phyloP scores from a whole-genome alignment of 169 alveolate species.

The Fabrea salina region DNA sequence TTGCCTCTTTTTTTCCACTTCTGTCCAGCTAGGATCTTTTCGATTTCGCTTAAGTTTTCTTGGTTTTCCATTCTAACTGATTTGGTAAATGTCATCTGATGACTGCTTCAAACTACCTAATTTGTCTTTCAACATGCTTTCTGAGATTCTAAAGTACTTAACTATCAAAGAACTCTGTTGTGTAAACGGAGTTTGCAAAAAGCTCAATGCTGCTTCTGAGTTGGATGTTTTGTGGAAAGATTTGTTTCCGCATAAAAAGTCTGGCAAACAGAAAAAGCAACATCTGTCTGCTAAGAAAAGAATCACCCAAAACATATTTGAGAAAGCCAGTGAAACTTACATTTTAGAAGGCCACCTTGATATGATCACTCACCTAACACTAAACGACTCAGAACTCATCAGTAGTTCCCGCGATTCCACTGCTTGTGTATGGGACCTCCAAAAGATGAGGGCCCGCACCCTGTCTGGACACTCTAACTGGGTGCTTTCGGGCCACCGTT shows the following conservation, averaged over 20 bases:
- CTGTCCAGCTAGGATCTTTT: too few relatives aligned
- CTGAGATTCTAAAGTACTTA: background rate
- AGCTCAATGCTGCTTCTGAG: background rate
- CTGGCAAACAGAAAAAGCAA: background rate
- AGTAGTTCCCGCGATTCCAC: constrained; percentile 45
- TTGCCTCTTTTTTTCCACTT: too few relatives aligned
- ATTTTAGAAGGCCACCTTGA: constrained; percentile 48
- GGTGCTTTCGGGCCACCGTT: constrained; percentile 23
- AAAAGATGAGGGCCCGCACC: constrained; percentile 27
- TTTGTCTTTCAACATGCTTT: background rate
- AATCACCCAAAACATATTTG: background rate
- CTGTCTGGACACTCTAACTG: constrained; percentile 37
- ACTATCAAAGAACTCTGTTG: background rate
- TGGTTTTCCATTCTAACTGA: too few relatives aligned
- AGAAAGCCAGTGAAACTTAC: constrained; percentile 16
- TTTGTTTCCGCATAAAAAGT: too few relatives aligned
- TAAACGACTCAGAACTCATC: constrained; percentile 25
- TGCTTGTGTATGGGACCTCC: constrained; percentile 51
- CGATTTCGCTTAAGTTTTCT: too few relatives aligned
- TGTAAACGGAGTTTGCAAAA: background rate
- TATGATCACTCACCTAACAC: constrained; percentile 38
- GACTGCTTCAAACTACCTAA: background rate
- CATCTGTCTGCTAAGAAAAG: background rate
- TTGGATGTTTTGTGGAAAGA: background rate
- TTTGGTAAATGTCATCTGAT: too few relatives aligned